Base-by-base conservation (phyloP, 768 basidiomycete species). In the Hypholoma fasciculare region DNA sequence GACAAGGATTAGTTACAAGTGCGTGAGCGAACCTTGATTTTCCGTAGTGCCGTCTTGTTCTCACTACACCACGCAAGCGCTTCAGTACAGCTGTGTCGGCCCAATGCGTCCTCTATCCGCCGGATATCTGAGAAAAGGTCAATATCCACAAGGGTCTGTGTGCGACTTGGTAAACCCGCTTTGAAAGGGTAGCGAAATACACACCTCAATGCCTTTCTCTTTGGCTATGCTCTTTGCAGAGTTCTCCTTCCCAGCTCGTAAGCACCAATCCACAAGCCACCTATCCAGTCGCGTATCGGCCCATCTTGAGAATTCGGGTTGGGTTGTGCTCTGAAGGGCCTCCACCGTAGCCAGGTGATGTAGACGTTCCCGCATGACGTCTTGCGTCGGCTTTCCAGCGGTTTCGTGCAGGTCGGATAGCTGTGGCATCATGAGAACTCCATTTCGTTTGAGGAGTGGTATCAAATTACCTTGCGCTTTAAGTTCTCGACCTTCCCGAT, bases 11-110 rank as follows among this genome's bases (percentile, higher is more conserved):
- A 34, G 17, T 40, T n/a, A 37, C 14, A 40, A 52, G 26, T 30
- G 30, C 38, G 48, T 23, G 39, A 54, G 54, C 63, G 20, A 40
- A 88, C 96, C 83, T 92, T 96, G 68, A 88, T 85, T 78, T 98
- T 98, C 52, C 93, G 87, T 60, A 99, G 81, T 12, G 92, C 91
- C 30, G 87, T 84, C 70, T 96, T 90, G 74, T 99, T 98, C 79
- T 99, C 97, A 61, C 86, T 94, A 65, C 95, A 98, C 96, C 96
- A 99, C 17, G 85, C 81, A 47, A 99, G 78, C 13, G 96, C 96
- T 72, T 97, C 94, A 6, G 88, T 80, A 63, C 94, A 96, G 61
- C 88, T 90, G 60, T 90, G 86, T 27, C 76, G 76, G 6, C 78
- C 71, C 40, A 99, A 80, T 0, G 93, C 94, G 8, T 80, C 77